Conservation (phyloP, 2,329 filamentous ascomycete species). For the Aspergillus terreus region DNA sequence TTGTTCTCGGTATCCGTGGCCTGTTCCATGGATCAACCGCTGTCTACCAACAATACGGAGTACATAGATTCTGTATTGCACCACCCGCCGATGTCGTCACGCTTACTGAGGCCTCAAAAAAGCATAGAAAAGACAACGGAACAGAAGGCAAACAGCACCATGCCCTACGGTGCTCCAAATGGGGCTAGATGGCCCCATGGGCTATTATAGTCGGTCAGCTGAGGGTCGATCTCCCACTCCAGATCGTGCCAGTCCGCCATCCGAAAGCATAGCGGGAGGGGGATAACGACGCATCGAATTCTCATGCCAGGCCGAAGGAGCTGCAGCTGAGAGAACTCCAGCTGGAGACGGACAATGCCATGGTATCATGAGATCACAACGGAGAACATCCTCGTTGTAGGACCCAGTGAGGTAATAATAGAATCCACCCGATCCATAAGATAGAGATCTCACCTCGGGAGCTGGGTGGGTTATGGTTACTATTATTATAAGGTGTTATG, state of each 20-base stretch:
- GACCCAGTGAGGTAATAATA: not conserved
- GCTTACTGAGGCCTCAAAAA: too few species aligned
- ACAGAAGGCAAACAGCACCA: too few species aligned
- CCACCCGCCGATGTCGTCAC: too few species aligned
- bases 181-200: not conserved
- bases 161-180: too few species aligned
- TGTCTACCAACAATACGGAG: not conserved
- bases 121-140: too few species aligned
- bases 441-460: not conserved
- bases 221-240: conserved; percentile 6
- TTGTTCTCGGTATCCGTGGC: too few species aligned
- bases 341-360: too few species aligned
- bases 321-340: not conserved
- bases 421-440: not conserved
- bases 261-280: not conserved
- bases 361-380: too few species aligned
- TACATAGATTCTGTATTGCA: not conserved
- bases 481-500: too few species aligned
- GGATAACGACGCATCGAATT: not conserved
- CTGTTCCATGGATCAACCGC: conserved; percentile 4
- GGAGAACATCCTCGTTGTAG: too few species aligned
- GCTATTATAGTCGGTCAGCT: conserved; percentile 8
- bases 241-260: conserved; percentile 4
- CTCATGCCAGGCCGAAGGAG: not conserved
- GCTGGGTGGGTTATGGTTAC: too few species aligned